Evolutionary conservation across 129 eudicot species (phyloP).

Genomic region (Tanacetum coccineum): DNA sequence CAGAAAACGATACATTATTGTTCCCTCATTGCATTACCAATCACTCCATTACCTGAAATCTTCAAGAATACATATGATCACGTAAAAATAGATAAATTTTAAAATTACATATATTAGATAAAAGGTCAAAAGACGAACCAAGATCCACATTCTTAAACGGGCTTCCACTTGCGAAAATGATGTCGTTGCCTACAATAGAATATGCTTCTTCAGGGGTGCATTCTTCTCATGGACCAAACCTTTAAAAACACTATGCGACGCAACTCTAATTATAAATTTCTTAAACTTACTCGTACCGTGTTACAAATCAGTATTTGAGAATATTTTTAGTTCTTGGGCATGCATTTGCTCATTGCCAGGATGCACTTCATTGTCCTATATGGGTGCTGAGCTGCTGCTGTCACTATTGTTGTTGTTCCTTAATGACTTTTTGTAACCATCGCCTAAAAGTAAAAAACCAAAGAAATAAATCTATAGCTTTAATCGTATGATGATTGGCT

Average conservation of each 20-base stretch:
- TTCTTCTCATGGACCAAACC: constrained; percentile 28
- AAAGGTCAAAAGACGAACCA: constrained; percentile 43
- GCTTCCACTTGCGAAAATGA: constrained; percentile 87
- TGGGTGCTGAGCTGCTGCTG: neutral
- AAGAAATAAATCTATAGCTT: too few species aligned
- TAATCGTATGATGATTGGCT: too few species aligned
- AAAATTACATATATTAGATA: constrained; percentile 5
- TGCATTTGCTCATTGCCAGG: neutral
- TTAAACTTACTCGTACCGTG: constrained; percentile 28
- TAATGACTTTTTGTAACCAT: neutral
- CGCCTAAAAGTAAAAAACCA: too few species aligned
- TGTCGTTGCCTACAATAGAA: constrained; percentile 74
- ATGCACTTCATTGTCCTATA: neutral
- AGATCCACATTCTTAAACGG: constrained; percentile 79
- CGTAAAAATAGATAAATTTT: neutral
- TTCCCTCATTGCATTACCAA: too few species aligned
- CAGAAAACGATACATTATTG: too few species aligned
- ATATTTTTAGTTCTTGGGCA: constrained; percentile 9
- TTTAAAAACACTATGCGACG: constrained; percentile 18
- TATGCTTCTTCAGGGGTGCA: constrained; percentile 87
- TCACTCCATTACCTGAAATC: too few species aligned
- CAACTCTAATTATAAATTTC: neutral
- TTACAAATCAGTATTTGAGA: constrained; percentile 26
- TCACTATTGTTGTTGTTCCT: neutral
- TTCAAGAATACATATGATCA: too few species aligned